Evolutionary conservation across 1,284 basidiomycete genomes (phyloP).

Genomic region (Malassezia pachydermatis): DNA sequence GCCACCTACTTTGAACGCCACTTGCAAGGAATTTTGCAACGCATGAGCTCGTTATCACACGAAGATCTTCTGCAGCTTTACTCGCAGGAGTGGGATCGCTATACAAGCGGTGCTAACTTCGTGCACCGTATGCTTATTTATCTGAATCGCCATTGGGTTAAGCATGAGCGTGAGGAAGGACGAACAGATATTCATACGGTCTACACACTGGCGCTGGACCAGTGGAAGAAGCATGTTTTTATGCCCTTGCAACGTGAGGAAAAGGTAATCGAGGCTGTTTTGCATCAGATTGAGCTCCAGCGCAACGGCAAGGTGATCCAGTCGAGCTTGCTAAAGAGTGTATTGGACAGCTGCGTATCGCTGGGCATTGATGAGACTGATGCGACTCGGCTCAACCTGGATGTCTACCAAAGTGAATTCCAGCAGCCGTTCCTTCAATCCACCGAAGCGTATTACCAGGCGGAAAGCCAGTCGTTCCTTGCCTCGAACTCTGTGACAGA

Average conservation of each 20-base stretch:
- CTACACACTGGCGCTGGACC: conserved; percentile 88
- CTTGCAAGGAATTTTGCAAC: conserved; percentile 51
- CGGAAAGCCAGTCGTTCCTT: conserved; percentile 82
- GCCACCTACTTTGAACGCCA: conserved; percentile 69
- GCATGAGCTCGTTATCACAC: conserved; percentile 69
- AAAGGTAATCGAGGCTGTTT: conserved; percentile 75
- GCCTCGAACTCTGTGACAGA: conserved; percentile 83
- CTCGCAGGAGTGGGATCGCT: conserved; percentile 84
- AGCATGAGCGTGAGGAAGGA: conserved; percentile 94
- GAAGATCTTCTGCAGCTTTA: conserved; percentile 83
- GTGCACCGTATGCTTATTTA: conserved; percentile 75
- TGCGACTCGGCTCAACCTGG: conserved; percentile 79
- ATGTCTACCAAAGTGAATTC: conserved; percentile 86
- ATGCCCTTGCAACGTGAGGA: conserved; percentile 64
- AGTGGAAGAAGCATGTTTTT: conserved; percentile 92
- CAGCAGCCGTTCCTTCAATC: conserved; percentile 77
- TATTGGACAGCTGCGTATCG: conserved; percentile 76
- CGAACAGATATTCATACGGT: conserved; percentile 88
- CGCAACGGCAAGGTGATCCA: conserved; percentile 90
- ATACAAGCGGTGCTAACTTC: conserved; percentile 91
- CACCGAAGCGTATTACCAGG: conserved; percentile 81
- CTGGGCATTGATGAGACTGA: conserved; percentile 86
- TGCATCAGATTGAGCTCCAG: conserved; percentile 82
- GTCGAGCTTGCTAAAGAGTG: conserved; percentile 84
- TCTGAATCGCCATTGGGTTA: conserved; percentile 98